A percentile compares a stretch with the other conserved stretches of the same genome.
phyloP scores from a whole-genome alignment of 192 early-diverging fungal genomes.

The Podila epicladia region DNA sequence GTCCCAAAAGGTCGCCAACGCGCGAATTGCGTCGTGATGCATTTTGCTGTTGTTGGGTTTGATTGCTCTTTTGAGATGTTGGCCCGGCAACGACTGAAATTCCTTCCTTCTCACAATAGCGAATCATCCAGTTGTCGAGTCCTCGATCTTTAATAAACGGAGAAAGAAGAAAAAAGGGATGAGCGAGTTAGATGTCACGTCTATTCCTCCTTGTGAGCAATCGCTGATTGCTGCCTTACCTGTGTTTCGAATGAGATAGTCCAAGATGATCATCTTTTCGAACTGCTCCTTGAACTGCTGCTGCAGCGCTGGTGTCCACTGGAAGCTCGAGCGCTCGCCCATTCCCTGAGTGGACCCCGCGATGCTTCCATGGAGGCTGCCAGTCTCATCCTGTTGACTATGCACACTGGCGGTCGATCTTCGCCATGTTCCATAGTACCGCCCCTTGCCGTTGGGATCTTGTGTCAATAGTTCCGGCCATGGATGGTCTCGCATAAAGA shows the following conservation, averaged over 20 bases:
- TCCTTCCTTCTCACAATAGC: constrained; percentile 61
- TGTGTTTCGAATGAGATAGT: constrained; percentile 93
- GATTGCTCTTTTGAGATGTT: background rate
- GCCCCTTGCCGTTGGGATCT: constrained; percentile 7
- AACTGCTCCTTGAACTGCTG: constrained; percentile 71
- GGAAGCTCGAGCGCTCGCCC: constrained; percentile 39
- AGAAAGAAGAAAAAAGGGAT: background rate
- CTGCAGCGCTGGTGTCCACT: constrained; percentile 59
- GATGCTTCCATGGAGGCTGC: constrained; percentile 20
- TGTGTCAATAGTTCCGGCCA: constrained; percentile 35
- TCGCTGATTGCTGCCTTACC: constrained; percentile 53
- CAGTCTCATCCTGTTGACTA: constrained; percentile 23
- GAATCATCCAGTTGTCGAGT: constrained; percentile 90
- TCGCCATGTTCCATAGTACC: constrained; percentile 6
- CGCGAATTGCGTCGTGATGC: constrained; percentile 25
- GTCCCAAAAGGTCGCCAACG: constrained; percentile 34
- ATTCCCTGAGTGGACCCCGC: constrained; percentile 8
- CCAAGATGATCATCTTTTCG: constrained; percentile 85
- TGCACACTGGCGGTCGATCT: constrained; percentile 13
- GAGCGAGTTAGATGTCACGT: background rate
- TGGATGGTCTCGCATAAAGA: constrained; percentile 80
- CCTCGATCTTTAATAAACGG: constrained; percentile 61
- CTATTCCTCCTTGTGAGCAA: background rate
- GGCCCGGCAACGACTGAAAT: constrained; percentile 29
- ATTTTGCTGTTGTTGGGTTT: constrained; percentile 23